Conservation (phyloP, 2,329 filamentous ascomycete species). For the Fusarium succisae region DNA sequence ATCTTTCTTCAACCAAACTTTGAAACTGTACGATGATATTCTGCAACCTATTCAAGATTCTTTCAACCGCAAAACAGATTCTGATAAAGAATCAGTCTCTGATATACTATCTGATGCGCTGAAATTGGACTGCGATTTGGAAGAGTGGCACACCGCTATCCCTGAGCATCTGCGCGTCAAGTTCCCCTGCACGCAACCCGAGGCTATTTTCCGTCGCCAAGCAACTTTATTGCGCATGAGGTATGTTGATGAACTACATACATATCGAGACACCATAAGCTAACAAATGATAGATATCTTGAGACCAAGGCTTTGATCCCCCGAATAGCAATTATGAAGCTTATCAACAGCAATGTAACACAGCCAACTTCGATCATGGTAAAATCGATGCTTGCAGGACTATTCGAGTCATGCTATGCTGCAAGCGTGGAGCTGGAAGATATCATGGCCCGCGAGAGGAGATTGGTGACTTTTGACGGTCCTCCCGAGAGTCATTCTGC, state of each 20-base stretch:
- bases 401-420: slow-evolving; percentile 35
- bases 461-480: slow-evolving; percentile 31
- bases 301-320: slow-evolving; percentile 37
- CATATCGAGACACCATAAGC: rapidly evolving
- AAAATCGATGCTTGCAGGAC: slow-evolving; percentile 27
- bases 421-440: slow-evolving; percentile 40
- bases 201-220: slow-evolving; percentile 36
- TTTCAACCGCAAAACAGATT: background rate
- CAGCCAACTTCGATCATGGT: slow-evolving; percentile 25
- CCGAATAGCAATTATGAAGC: slow-evolving; percentile 36
- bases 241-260: background rate
- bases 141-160: slow-evolving; percentile 34
- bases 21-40: slow-evolving; percentile 34
- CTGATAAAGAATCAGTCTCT: background rate
- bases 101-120: slow-evolving; percentile 30
- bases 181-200: slow-evolving; percentile 23
- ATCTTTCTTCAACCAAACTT: slow-evolving; percentile 36
- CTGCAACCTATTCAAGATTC: slow-evolving; percentile 32
- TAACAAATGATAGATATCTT: slow-evolving; percentile 30
- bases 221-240: slow-evolving; percentile 37
- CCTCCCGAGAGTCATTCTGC: slow-evolving; percentile 34
- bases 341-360: slow-evolving; percentile 4
- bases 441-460: slow-evolving; percentile 33
- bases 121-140: slow-evolving; percentile 32
- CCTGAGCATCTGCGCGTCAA: slow-evolving; percentile 35